Evolutionary conservation across 192 early-diverging fungal species (phyloP).

Genomic region (Backusella luteola): DNA sequence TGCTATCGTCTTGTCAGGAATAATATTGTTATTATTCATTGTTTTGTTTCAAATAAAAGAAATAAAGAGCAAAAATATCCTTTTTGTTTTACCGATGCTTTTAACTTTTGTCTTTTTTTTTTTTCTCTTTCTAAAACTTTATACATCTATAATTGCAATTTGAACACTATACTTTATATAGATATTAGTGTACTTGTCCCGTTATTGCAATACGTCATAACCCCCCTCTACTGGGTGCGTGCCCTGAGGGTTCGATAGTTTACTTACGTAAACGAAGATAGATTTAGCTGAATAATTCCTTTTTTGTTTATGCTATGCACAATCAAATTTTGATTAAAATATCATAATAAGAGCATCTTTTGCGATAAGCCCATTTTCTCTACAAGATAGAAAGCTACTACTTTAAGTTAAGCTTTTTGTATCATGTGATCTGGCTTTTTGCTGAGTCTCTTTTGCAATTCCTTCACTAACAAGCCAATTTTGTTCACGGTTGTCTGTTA

Average conservation of each 20-base stretch:
- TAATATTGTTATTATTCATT: constrained; percentile 12
- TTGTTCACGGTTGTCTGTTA: neutral
- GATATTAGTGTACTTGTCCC: neutral
- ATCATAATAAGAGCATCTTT: neutral
- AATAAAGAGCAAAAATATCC: neutral
- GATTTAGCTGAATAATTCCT: neutral
- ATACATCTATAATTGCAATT: neutral
- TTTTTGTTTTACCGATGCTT: neutral
- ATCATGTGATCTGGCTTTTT: neutral
- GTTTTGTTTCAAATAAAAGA: neutral
- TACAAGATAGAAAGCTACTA: neutral
- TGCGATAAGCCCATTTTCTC: neutral
- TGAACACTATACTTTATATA: neutral
- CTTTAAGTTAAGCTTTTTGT: neutral
- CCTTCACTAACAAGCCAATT: neutral
- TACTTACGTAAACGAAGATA: neutral
- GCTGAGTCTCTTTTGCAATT: constrained; percentile 1
- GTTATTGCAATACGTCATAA: neutral
- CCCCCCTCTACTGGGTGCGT: neutral
- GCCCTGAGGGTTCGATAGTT: neutral
- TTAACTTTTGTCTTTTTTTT: neutral
- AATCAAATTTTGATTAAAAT: neutral
- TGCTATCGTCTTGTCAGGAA: constrained; percentile 23
- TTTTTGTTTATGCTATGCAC: neutral
- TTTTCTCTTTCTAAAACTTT: neutral